phyloP scores from a whole-genome alignment of 345 rosid genomes.

The Atalantia buxifolia region DNA sequence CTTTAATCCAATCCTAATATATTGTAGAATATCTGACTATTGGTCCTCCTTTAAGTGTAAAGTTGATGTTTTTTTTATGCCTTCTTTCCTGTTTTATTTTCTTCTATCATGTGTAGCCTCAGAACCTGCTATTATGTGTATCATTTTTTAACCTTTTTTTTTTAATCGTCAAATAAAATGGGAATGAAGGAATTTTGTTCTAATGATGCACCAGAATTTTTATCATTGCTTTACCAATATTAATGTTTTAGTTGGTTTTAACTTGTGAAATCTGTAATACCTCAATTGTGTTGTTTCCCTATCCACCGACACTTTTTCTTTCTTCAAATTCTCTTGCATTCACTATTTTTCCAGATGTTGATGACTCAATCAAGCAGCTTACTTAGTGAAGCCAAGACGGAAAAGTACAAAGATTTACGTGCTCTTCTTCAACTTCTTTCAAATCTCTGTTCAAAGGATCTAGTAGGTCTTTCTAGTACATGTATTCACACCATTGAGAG shows the following conservation, averaged over 20 bases:
- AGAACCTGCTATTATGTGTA: background rate
- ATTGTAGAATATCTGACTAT: background rate
- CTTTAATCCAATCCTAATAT: background rate
- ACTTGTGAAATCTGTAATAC: background rate
- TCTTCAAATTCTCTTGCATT: constrained; percentile 3
- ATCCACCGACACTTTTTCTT: background rate
- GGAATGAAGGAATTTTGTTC: background rate
- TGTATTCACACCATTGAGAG: background rate
- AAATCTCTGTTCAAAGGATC: constrained; percentile 88
- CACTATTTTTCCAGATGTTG: constrained; percentile 50
- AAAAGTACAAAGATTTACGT: constrained; percentile 85
- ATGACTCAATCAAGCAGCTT: constrained; percentile 72
- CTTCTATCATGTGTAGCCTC: background rate
- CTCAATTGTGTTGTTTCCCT: background rate
- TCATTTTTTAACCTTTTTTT: background rate
- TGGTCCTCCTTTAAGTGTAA: background rate
- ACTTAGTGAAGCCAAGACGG: constrained; percentile 76
- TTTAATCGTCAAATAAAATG: background rate
- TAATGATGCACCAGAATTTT: background rate
- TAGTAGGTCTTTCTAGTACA: constrained; percentile 39
- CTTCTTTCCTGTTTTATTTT: background rate
- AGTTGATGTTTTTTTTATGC: background rate
- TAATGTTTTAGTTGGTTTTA: background rate
- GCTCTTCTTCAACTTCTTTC: constrained; percentile 98
- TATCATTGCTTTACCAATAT: background rate